These are phyloP conservation scores for Achaetomium macrosporum DNA, from an alignment of 2,329 filamentous ascomycete species.

Conservation along the genomic window DNA sequence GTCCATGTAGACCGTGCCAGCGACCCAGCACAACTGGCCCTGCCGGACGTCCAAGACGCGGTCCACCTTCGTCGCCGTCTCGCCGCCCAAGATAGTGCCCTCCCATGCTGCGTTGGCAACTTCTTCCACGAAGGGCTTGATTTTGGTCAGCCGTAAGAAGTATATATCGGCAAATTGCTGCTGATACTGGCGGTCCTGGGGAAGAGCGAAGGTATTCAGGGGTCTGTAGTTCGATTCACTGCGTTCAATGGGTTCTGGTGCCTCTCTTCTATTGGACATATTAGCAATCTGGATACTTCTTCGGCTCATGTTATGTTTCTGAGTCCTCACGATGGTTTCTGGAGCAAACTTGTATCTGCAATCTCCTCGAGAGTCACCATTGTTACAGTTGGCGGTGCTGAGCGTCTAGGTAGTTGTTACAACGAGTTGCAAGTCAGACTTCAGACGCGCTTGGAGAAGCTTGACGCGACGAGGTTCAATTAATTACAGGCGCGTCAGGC, in stretches of 20 bases:
- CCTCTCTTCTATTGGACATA: slow-evolving; percentile 29
- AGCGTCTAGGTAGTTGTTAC: not conserved
- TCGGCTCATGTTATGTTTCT: slow-evolving; percentile 7
- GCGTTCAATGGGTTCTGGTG: slow-evolving; percentile 41
- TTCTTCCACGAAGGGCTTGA: slow-evolving; percentile 76
- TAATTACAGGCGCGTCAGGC: slow-evolving; percentile 12
- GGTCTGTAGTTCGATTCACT: slow-evolving; percentile 60
- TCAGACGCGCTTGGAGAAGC: slow-evolving; percentile 12
- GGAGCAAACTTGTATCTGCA: slow-evolving; percentile 37
- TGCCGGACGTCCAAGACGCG: slow-evolving; percentile 92
- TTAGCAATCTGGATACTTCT: slow-evolving; percentile 21
- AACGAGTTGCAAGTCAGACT: not conserved
- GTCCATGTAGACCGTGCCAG: slow-evolving; percentile 94
- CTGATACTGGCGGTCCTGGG: slow-evolving; percentile 69
- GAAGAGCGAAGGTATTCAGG: slow-evolving; percentile 66
- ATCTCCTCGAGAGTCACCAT: slow-evolving; percentile 44
- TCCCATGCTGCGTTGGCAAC: slow-evolving; percentile 72
- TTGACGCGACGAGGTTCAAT: slow-evolving; percentile 9
- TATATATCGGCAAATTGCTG: slow-evolving; percentile 99
- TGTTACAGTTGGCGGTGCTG: slow-evolving; percentile 18
- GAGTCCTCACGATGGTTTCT: slow-evolving; percentile 42
- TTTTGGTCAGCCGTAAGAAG: slow-evolving; percentile 79
- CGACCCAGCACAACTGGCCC: slow-evolving; percentile 91
- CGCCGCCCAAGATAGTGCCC: slow-evolving; percentile 68
- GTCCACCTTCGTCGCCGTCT: slow-evolving; percentile 70